Evolutionary conservation across 2,329 filamentous ascomycete species (phyloP).

Genomic region (Pseudogymnoascus sp.): DNA sequence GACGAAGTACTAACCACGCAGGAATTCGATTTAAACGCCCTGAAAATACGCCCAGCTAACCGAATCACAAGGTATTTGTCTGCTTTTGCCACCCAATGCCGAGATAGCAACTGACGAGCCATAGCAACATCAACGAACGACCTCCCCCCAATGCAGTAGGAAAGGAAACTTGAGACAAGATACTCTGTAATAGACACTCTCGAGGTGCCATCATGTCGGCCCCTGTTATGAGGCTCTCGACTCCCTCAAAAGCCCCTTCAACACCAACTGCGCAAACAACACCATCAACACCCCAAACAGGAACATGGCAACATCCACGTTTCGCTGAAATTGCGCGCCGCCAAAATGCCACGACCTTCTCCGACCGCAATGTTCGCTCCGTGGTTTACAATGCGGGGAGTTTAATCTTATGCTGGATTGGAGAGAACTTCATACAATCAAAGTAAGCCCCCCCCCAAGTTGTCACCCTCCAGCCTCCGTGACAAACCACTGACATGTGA

Average conservation of each 20-base stretch:
- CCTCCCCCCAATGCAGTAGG: neutral
- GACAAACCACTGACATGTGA: neutral
- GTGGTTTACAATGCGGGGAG: constrained; percentile 61
- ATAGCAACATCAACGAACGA: neutral
- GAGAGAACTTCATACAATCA: constrained; percentile 33
- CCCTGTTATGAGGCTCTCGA: neutral
- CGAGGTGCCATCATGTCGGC: neutral
- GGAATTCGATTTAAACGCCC: neutral
- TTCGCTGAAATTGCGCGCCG: constrained; percentile 79
- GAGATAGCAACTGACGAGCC: neutral
- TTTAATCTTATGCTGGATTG: constrained; percentile 41
- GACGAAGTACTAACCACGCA: constrained; percentile 7
- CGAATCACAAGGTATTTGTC: neutral
- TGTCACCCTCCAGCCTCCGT: neutral
- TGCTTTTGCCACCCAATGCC: neutral
- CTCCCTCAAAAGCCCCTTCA: constrained; percentile 21
- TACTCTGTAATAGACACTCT: neutral
- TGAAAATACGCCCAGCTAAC: neutral
- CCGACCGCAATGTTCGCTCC: constrained; percentile 64
- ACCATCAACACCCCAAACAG: constrained; percentile 38
- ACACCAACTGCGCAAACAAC: constrained; percentile 25
- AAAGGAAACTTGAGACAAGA: neutral
- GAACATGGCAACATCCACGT: constrained; percentile 85
- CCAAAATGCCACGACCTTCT: constrained; percentile 71
- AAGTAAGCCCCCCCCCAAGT: constrained; percentile 26